Base-by-base conservation (phyloP, 2,329 filamentous ascomycete genomes). In the Fusarium sp. region DNA sequence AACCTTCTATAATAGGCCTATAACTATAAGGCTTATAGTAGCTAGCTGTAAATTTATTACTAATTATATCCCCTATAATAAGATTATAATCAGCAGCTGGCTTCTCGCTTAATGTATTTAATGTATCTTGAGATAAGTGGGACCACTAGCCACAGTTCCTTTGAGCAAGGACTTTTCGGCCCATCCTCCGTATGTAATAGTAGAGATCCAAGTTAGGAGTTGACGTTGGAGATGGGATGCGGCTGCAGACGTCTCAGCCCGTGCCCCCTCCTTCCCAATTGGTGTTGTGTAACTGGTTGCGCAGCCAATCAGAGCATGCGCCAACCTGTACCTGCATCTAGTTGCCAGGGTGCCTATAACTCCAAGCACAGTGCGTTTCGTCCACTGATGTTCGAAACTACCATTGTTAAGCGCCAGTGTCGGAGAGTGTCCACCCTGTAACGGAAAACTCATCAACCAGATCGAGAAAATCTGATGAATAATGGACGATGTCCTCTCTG, bases 361-460 rank as follows among this genome's bases (percentile, higher is more conserved):
- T 52, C 51, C 67, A 66, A 62, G 76, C 76, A 75, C 50, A 67
- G 62, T 47, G 58, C 63, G 76, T 78, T 78, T 78, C 76, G 76
- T 59, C 63, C 70, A 60, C 72, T 72, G 34, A 57, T 68, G 66
- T 56, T 64, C 68, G 74, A 75, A 74, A 75, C 73, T 62, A 36
- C 63, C 58, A 68, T 44, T 30, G 55, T 70, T 52, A 63, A 74
- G 61, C 58, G 41, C 57, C 55, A 73, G 72, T 73, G 61, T 75
- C 65, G 56, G 65, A 70, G 68, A 52, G 30, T 68, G 48, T 38
- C 58, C 51, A 63, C 62, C 36, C 34, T 72, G 71, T 52, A 58
- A 74, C 70, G 60, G 22, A 50, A 41, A 51, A 54, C 39, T 59
- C 55, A 20, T 55, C 58, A 15, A 56, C 48, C 17, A 26, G 38